Conservation (phyloP, 495 filamentous ascomycete genomes). For the Xanthoparmelia taractica region DNA sequence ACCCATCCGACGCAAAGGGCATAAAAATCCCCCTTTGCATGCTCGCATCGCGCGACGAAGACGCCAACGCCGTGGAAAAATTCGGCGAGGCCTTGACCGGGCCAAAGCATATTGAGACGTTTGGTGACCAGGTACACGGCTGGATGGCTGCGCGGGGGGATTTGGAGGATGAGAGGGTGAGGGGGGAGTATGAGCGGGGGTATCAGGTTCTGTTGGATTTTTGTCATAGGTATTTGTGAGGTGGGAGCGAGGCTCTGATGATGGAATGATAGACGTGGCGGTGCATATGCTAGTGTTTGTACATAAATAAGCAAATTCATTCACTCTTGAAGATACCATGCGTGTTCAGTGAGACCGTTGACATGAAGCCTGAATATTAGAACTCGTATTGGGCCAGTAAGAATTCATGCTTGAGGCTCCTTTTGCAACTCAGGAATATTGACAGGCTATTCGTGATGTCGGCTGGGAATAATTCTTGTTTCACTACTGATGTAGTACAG, state of each 20-base stretch:
- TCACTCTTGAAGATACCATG: background rate
- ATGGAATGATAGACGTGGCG: background rate
- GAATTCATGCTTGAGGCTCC: background rate
- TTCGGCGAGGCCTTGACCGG: conserved; percentile 61
- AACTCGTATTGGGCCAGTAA: background rate
- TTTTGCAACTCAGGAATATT: too few species aligned
- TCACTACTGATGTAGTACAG: too few species aligned
- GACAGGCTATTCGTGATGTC: too few species aligned
- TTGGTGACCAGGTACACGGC: conserved; percentile 74
- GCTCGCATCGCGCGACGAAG: conserved; percentile 63
- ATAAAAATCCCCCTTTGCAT: conserved; percentile 59
- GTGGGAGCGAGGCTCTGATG: background rate
- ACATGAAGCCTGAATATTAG: background rate
- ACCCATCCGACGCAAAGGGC: conserved; percentile 60
- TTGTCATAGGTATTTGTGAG: conserved; percentile 65
- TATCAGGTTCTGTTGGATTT: conserved; percentile 70
- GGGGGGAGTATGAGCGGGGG: conserved; percentile 69
- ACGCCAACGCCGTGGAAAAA: conserved; percentile 55
- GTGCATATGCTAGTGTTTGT: too few species aligned
- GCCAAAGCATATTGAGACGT: conserved; percentile 72
- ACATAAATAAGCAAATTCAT: background rate
- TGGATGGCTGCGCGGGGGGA: conserved; percentile 78
- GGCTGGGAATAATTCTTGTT: too few species aligned
- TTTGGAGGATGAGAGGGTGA: conserved; percentile 57
- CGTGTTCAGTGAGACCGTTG: background rate